Evolutionary conservation across 495 filamentous ascomycete genomes (phyloP).

Genomic region (Hypomontagnella submonticulosa): DNA sequence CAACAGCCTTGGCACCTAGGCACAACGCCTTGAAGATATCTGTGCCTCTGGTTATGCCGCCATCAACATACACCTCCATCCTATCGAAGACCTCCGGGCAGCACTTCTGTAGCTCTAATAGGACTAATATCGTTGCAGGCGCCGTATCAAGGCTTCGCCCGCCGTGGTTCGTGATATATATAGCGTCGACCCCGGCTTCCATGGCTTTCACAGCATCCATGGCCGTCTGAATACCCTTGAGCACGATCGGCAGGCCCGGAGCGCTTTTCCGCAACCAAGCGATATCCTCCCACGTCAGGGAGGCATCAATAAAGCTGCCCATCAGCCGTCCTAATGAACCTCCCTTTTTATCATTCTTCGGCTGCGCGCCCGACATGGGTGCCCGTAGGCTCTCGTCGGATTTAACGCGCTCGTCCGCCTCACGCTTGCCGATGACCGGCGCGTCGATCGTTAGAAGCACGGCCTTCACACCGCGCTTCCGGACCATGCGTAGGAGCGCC

Average conservation of each 20-base stretch:
- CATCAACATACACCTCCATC: conserved; percentile 75
- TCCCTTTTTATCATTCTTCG: conserved; percentile 73
- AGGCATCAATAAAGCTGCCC: conserved; percentile 76
- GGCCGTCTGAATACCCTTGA: conserved; percentile 74
- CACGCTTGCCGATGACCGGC: conserved; percentile 71
- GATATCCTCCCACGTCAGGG: conserved; percentile 79
- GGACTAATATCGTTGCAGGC: conserved; percentile 67
- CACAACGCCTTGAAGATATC: conserved; percentile 78
- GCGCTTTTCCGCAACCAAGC: conserved; percentile 61
- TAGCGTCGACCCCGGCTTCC: conserved; percentile 66
- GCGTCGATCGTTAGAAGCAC: conserved; percentile 77
- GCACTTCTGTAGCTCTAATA: conserved; percentile 72
- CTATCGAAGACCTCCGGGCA: conserved; percentile 69
- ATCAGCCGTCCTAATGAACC: conserved; percentile 77
- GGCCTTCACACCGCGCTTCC: conserved; percentile 68
- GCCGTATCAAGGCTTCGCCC: conserved; percentile 74
- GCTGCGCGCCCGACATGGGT: conserved; percentile 68
- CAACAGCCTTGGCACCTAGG: conserved; percentile 72
- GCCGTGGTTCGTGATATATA: conserved; percentile 75
- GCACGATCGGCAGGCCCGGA: conserved; percentile 62
- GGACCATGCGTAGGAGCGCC: conserved; percentile 66
- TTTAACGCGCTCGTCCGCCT: conserved; percentile 65
- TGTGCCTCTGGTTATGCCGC: conserved; percentile 70
- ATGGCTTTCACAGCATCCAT: conserved; percentile 68
- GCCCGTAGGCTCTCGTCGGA: conserved; percentile 66